A percentile compares a stretch with the other conserved stretches of the same genome.
phyloP scores from a whole-genome alignment of 169 alveolate species.

The Eimeria falciformis region DNA sequence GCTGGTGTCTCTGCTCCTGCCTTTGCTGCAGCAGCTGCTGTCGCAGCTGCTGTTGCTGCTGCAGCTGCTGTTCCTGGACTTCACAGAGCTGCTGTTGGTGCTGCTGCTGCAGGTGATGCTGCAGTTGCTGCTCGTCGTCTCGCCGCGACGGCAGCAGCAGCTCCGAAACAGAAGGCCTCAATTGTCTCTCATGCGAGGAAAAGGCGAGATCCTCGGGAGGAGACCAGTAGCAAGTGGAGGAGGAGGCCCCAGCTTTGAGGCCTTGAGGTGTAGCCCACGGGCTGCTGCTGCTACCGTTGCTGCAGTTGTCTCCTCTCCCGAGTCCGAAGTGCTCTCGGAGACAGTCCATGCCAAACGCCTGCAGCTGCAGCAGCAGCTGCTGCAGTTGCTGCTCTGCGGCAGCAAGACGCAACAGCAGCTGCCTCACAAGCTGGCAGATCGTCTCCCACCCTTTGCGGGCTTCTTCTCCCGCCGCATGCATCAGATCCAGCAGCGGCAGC shows the following conservation, averaged over 20 bases:
- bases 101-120: background rate
- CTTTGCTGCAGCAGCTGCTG: background rate
- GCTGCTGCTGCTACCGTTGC: background rate
- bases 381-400: constrained; percentile 13
- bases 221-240: background rate
- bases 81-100: background rate
- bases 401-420: background rate
- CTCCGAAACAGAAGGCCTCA: background rate
- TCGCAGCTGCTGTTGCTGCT: background rate
- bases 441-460: background rate
- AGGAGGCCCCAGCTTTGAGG: background rate
- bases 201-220: background rate
- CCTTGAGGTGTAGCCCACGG: constrained; percentile 37
- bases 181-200: background rate
- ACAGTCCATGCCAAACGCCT: too few species aligned
- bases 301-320: background rate
- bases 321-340: too few species aligned
- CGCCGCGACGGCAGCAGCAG: constrained; percentile 1
- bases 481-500: constrained; percentile 8
- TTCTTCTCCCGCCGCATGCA: background rate
- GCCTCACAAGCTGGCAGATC: background rate
- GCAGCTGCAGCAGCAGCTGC: constrained; percentile 17
- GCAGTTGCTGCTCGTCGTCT: constrained; percentile 36
- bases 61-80: background rate
- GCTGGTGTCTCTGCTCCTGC: background rate